Conservation (phyloP, 2,329 filamentous ascomycete genomes). For the Aspergillus transmontanensis region DNA sequence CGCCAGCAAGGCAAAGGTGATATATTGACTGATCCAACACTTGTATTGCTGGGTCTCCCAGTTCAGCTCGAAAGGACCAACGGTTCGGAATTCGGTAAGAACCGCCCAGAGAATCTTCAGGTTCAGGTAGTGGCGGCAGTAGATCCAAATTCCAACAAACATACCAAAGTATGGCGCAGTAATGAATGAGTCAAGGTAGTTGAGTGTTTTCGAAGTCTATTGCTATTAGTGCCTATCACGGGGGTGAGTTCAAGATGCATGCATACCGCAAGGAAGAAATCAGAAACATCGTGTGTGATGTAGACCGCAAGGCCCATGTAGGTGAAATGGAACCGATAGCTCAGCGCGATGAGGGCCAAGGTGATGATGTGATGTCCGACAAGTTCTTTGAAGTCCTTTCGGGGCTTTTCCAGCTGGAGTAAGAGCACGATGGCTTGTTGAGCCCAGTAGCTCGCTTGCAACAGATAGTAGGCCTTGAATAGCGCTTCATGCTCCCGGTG, state of each 20-base stretch:
- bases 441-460: slow-evolving; percentile 93
- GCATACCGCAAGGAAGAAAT: slow-evolving; percentile 87
- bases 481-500: slow-evolving; percentile 76
- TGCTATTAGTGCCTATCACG: not conserved
- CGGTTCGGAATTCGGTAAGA: slow-evolving; percentile 50
- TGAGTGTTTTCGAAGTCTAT: slow-evolving; percentile 85
- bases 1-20: slow-evolving; percentile 48
- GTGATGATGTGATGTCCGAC: slow-evolving; percentile 91
- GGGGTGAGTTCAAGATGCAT: not conserved
- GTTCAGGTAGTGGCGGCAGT: slow-evolving; percentile 75
- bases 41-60: slow-evolving; percentile 54
- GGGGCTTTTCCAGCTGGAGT: slow-evolving; percentile 84
- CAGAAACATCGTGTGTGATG: slow-evolving; percentile 89
- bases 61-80: slow-evolving; percentile 50
- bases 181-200: slow-evolving; percentile 80
- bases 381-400: slow-evolving; percentile 94
- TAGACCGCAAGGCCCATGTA: slow-evolving; percentile 94
- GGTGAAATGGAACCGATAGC: slow-evolving; percentile 95
- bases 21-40: slow-evolving; percentile 51
- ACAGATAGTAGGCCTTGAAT: slow-evolving; percentile 96
- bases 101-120: slow-evolving; percentile 51
- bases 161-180: slow-evolving; percentile 82
- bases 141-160: slow-evolving; percentile 84
- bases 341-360: slow-evolving; percentile 77
- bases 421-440: slow-evolving; percentile 89